Evolutionary conservation across 805 yeast species (phyloP), one percentile per base, ranked within the genome.

Genomic region (Barnettozyma botsteinii): DNA sequence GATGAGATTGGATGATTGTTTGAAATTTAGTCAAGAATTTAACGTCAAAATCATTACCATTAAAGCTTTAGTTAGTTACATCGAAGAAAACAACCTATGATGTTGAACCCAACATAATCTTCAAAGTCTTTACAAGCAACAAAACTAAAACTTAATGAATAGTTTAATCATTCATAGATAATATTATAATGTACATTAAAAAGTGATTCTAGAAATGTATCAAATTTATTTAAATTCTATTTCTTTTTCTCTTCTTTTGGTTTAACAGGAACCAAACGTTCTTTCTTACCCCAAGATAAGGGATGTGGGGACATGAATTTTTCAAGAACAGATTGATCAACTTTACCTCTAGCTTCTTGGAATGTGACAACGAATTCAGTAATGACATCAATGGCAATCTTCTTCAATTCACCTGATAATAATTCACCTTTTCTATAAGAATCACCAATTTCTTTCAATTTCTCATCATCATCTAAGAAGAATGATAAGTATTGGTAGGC

Each of bases 1-100:
- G 98, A 87, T 89, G 81, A 79, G 98, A 60, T 68, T 88, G 47
- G 83, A 79, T 47, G 96, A 93, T 58, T 93, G 98, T 64, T 62
- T 73, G 33, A 66, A 67, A 53, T 93, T 93, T 57, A 72, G 85
- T 31, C 60, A 73, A 52, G 60, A 74, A 49, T 77, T 75, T 52
- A 69, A 69, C 35, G 64, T 93, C 45, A 84, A 82, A 57, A 65
- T 86, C 18, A 79, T 91, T 47, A 82, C 88, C 24, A 89, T 91
- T 53, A 85, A 86, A 50, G 83, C 78, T 45, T 57, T 89, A 47
- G 80, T 73, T 14, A 72, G 75, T 47, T 69, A 79, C 59, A 65
- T 81, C n/a, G 36, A 47, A 21, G 35, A 34, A 14, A 41, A 49
- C 17, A 31, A 39, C 21, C 38, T 45, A 15, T 51, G 41, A 45